Evolutionary conservation across 805 yeast genomes (phyloP), one percentile per base, ranked within the genome.

Genomic region (Priceomyces haplophilus): DNA sequence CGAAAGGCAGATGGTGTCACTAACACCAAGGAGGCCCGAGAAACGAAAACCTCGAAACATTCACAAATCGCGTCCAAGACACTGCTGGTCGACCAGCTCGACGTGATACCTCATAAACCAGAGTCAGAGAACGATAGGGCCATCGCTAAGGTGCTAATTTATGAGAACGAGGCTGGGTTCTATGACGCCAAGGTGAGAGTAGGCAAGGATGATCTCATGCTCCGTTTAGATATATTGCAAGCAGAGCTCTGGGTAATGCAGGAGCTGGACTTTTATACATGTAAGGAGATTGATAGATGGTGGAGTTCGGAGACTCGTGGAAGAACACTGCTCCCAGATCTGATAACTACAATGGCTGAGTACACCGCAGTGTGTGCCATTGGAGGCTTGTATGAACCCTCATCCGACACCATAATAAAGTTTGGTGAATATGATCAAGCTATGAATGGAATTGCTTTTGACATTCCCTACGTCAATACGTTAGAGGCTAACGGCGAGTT

Each of bases 191-290:
- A 27, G 15, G 31, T 27, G 5, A 27, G n/a, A 27, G 31, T 27
- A 15, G 31, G 31, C 5, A 7, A 27, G 15, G 31, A 27, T n/a
- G 31, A 27, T 27, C n/a, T 27, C 31, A 12, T 27, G 4, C n/a
- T 27, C 8, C 50, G 68, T 29, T 34, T 66, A 29, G 75, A 69
- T 47, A 23, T 59, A 16, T 17, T 60, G n/a, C 74, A 64, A 50
- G 69, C 69, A 4, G 67, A 68, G 13, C 33, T 66, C 2, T 69
- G 73, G 73, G 65, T 64, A 15, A 48, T 69, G 49, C 54, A 65
- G 41, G 61, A 55, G 4, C 40, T 56, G 12, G 35, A 40, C 3
- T 46, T 65, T 35, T 45, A 50, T 30, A 52, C 53, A 32, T 69
- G 74, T 46, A 34, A 42, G 10, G 51, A 49, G 16, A 36, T 62